Percentiles rank a stretch among this genome's conserved stretches.
Evolutionary conservation across 306 rosid genomes (phyloP).

Genomic region (Carpinus fangiana): DNA sequence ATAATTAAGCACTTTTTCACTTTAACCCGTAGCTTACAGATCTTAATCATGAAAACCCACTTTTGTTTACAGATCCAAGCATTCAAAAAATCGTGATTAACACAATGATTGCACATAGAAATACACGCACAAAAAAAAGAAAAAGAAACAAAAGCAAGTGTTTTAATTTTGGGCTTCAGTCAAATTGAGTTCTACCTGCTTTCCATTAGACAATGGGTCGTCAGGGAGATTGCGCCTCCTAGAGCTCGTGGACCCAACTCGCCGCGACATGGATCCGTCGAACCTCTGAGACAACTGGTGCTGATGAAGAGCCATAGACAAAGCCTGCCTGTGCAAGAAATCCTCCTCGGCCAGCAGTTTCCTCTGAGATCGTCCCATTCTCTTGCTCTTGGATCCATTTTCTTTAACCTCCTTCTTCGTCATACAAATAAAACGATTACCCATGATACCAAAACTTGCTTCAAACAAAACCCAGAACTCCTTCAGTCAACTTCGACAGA

Average conservation of each 20-base stretch:
- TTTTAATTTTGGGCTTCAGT: background rate
- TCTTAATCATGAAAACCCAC: constrained; percentile 43
- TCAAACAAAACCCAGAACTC: constrained; percentile 12
- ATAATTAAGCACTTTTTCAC: constrained; percentile 33
- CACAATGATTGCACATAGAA: constrained; percentile 12
- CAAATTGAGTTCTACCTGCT: constrained; percentile 48
- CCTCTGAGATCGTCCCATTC: constrained; percentile 86
- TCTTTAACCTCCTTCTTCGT: constrained; percentile 71
- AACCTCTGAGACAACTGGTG: constrained; percentile 95
- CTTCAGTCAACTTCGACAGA: background rate
- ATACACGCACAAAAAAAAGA: background rate
- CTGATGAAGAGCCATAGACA: constrained; percentile 89
- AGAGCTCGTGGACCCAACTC: constrained; percentile 88
- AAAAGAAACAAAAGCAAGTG: background rate
- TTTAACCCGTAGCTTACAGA: constrained; percentile 24
- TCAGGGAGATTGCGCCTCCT: constrained; percentile 67
- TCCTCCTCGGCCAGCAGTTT: constrained; percentile 81
- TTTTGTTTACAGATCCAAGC: constrained; percentile 37
- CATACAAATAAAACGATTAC: constrained; percentile 89
- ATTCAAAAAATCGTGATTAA: constrained; percentile 34
- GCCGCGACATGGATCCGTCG: constrained; percentile 92
- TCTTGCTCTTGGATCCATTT: constrained; percentile 86
- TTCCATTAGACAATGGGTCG: constrained; percentile 46
- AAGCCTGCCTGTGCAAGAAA: constrained; percentile 80
- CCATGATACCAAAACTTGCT: constrained; percentile 45